A percentile compares a stretch with the other conserved stretches of the same genome.
Conservation (phyloP, 345 rosid species). For the Reutealis trisperma region DNA sequence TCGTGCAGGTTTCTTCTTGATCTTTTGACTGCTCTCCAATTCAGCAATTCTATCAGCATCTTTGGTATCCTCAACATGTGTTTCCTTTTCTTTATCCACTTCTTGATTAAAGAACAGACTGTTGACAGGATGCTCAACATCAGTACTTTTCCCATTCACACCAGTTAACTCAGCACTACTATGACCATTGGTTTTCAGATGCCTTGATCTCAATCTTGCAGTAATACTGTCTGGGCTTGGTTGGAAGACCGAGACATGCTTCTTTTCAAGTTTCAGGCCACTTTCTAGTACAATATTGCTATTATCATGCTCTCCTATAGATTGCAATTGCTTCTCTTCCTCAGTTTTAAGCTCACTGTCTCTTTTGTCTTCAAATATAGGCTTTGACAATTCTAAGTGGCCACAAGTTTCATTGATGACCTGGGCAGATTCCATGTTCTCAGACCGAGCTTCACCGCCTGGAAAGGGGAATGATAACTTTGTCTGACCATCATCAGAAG, state of each 20-base stretch:
- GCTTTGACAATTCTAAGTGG: neutral
- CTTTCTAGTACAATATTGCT: neutral
- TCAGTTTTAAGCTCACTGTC: slow-evolving; percentile 10
- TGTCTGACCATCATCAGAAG: no score
- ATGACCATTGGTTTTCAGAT: slow-evolving; percentile 11
- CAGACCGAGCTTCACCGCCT: slow-evolving; percentile 12
- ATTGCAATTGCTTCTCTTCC: slow-evolving; percentile 13
- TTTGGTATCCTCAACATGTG: neutral
- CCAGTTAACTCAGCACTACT: neutral
- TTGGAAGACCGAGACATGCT: slow-evolving; percentile 13
- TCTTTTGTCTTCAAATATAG: neutral
- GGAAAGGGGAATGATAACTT: neutral
- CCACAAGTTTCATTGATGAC: slow-evolving; percentile 6
- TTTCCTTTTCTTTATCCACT: neutral
- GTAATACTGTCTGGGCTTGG: slow-evolving; percentile 42
- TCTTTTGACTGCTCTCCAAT: slow-evolving; percentile 4
- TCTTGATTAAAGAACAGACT: neutral
- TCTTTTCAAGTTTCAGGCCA: neutral
- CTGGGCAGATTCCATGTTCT: slow-evolving; percentile 5
- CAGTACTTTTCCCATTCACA: slow-evolving; percentile 2
- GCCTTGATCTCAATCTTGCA: slow-evolving; percentile 52
- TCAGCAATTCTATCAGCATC: neutral
- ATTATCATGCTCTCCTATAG: neutral
- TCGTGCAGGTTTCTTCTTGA: slow-evolving; percentile 9
- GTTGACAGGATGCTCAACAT: neutral